Evolutionary conservation across 1,139 yeast species (phyloP), one percentile per base, ranked within the genome.

Genomic region (Sugiyamaella paludigena): DNA sequence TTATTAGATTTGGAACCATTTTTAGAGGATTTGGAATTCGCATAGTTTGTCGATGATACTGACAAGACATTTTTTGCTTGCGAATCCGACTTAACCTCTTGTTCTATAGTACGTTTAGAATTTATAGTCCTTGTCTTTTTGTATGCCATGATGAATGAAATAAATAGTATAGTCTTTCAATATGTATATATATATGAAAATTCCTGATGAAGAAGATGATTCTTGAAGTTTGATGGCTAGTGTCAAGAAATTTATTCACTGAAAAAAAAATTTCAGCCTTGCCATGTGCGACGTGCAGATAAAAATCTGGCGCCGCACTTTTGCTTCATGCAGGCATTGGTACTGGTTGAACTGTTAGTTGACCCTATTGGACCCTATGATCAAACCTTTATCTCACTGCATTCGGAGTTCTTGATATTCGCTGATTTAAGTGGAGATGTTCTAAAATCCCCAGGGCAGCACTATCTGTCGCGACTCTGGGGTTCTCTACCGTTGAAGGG

Each of bases 31-130:
- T 42, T 51, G 12, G 64, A 52, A 44, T 59, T 58, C 37, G 55
- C 50, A 51, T 61, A 61, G 55, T 61, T 61, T 39, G 52, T 43
- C 2, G 62, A 56, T 16, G 52, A 48, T 13, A 46, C 53, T 2
- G 59, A 55, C 9, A 63, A 53, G 37, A 57, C 49, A 51, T 63
- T 63, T 26, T 54, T 51, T 4, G 67, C 62, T 45, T 59, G 55
- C 12, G 55, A 50, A 48, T 60, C 63, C 12, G 59, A 43, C 19
- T 36, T 43, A 9, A 60, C 57, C 28, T 58, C 60, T 28, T 57
- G 53, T 47, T 57, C 61, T 26, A 60, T 58, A 9, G 52, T 47
- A 35, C 62, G 45, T 38, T 48, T 51, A 5, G 55, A 53, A 43
- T 58, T 60, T 27, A 55, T 49, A 35, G 47, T 48, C 1, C 32